A percentile compares a stretch with the other conserved stretches of the same genome.
These are phyloP conservation scores for Moricandia arvensis DNA, from an alignment of 345 rosid species.

Conservation along the genomic window DNA sequence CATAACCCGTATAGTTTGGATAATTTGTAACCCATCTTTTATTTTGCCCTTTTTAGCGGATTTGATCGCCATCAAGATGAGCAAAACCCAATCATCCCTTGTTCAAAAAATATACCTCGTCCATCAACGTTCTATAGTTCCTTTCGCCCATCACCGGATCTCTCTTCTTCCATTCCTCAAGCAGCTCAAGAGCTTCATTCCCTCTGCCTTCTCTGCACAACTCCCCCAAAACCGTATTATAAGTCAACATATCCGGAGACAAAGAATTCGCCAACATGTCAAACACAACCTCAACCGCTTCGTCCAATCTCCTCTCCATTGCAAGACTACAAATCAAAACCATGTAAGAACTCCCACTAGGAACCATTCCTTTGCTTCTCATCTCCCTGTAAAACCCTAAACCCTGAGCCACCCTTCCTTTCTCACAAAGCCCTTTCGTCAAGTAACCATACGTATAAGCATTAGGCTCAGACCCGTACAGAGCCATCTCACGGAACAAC, in stretches of 20 bases:
- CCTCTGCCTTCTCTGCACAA: conserved; percentile 72
- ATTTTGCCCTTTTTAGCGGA: not conserved
- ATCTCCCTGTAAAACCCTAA: conserved; percentile 76
- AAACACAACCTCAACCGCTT: conserved; percentile 50
- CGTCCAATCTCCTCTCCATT: conserved; percentile 49
- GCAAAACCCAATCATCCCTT: conserved; percentile 36
- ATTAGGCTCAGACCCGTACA: conserved; percentile 83
- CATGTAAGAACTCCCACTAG: conserved; percentile 62
- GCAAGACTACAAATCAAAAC: conserved; percentile 86
- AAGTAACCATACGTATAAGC: conserved; percentile 65
- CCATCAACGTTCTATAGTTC: conserved; percentile 57
- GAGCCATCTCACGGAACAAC: conserved; percentile 69
- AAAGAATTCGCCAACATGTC: conserved; percentile 67
- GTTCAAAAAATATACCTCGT: conserved; percentile 47
- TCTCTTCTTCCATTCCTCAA: conserved; percentile 70
- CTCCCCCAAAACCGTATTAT: conserved; percentile 74
- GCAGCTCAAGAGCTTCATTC: conserved; percentile 63
- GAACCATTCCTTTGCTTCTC: conserved; percentile 60
- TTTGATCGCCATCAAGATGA: not conserved
- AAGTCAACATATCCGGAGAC: conserved; percentile 74
- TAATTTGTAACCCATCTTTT: not conserved
- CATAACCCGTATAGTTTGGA: not conserved
- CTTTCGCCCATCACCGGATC: conserved; percentile 69
- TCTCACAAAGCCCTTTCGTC: conserved; percentile 78
- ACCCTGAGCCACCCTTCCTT: conserved; percentile 65